Base-by-base conservation (phyloP, 805 yeast genomes). In the Suhomyces kilbournensis region DNA sequence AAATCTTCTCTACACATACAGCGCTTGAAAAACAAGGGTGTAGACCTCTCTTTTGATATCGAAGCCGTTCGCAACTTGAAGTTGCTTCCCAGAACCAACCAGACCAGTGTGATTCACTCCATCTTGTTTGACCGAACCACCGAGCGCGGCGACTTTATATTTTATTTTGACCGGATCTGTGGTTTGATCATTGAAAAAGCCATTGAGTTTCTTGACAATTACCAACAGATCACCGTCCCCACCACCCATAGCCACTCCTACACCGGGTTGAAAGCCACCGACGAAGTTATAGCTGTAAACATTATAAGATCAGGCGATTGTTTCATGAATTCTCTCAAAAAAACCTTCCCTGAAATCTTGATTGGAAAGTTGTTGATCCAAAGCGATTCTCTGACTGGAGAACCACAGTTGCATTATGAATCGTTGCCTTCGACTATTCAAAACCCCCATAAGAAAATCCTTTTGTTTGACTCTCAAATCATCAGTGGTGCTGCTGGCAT, bases 251-350 rank as follows among this genome's bases (percentile, higher is more conserved):
- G 56, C 9, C 51, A 67, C 46, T 22, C 20, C 2, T 68, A 57
- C 52, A 23, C 56, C 10, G 79, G 79, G 0, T 56, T 85, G 81
- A 4, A 81, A 32, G 75, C 71, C 65, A 49, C 62, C 55, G 81
- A 82, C 53, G 76, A 78, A 10, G 72, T 88, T 8, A 74, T 87
- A 26, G 94, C 94, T 0, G 88, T 90, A 5, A 86, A 86, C 56
- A 82, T 92, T 42, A 85, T 92, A 28, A 78, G 97, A 56, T 91
- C 97, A 0, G 99, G 99, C 4, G 97, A 91, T 65, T 89, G 97
- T 63, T 92, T 92, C 62, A 85, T 88, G 81, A 81, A 79, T 28
- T 86, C 97, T 0, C 73, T 93, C 39, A 81, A 88, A 54, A 84
- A 84, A 57, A 82, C 92, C 0, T 75, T 90, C 23, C 93, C 97